Conservation (phyloP, 768 basidiomycete species). For the Auricularia sp. region DNA sequence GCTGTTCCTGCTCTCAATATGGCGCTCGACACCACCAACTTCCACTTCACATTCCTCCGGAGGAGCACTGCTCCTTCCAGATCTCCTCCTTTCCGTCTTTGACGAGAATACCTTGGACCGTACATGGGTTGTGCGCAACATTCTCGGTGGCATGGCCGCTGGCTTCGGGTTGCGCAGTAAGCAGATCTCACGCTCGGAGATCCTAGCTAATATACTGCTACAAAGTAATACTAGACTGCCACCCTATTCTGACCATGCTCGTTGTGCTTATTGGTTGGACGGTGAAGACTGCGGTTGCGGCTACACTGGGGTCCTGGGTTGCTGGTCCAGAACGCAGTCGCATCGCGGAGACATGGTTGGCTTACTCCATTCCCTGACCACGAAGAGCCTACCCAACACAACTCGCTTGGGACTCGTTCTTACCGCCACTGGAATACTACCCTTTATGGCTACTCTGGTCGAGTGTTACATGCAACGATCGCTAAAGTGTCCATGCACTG, state of each 20-base stretch:
- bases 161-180: conserved; percentile 76
- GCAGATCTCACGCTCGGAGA: conserved; percentile 3
- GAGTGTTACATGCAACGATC: not conserved
- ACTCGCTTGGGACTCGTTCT: too few species aligned
- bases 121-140: conserved; percentile 75
- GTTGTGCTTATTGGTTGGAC: conserved; percentile 68
- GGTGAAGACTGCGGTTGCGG: conserved; percentile 53
- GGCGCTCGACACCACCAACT: conserved; percentile 41
- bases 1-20: conserved; percentile 71
- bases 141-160: conserved; percentile 77
- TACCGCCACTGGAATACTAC: too few species aligned
- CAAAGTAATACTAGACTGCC: conserved; percentile 69
- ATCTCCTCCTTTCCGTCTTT: conserved; percentile 40
- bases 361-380: conserved; percentile 63
- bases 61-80: conserved; percentile 25
- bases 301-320: conserved; percentile 56
- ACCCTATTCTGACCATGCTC: conserved; percentile 63
- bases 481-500: not conserved
- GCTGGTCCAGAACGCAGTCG: conserved; percentile 35
- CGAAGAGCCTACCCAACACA: not conserved
- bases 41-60: not conserved
- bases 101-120: conserved; percentile 69
- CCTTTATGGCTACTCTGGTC: too few species aligned
- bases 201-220: conserved; percentile 4
- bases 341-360: conserved; percentile 61